Evolutionary conservation across 306 rosid genomes (phyloP).

Genomic region (Prinsepia uniflora): DNA sequence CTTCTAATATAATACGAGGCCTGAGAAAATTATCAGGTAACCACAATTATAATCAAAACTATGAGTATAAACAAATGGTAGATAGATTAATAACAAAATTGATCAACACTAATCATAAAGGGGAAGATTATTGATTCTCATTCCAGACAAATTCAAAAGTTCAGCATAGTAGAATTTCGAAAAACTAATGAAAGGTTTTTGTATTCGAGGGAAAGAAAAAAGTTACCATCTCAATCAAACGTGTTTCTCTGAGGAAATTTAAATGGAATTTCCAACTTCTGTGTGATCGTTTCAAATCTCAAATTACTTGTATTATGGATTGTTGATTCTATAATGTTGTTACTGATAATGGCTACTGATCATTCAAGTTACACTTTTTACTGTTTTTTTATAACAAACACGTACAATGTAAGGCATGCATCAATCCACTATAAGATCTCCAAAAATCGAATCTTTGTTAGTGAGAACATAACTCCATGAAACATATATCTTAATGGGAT

Average conservation of each 20-base stretch:
- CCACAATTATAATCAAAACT: neutral
- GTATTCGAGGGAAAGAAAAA: neutral
- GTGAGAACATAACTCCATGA: neutral
- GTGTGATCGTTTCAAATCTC: neutral
- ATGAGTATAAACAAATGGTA: neutral
- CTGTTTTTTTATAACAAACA: neutral
- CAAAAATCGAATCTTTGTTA: neutral
- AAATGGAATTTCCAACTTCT: neutral
- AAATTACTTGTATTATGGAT: neutral
- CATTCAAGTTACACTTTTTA: neutral
- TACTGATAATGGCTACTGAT: neutral
- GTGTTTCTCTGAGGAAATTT: neutral
- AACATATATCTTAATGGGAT: neutral
- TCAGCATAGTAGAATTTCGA: neutral
- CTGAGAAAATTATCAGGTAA: slow-evolving; percentile 37
- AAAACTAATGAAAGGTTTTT: neutral
- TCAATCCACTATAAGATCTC: neutral
- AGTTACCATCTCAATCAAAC: too few species aligned
- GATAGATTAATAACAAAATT: neutral
- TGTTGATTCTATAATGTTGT: neutral
- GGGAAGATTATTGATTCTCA: neutral
- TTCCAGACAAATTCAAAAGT: neutral
- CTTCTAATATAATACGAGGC: slow-evolving; percentile 64
- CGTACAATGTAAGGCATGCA: neutral
- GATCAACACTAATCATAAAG: too few species aligned